These are phyloP conservation scores for Lasiodiplodia citricola DNA, from an alignment of 2,329 filamentous ascomycete genomes.

Conservation along the genomic window DNA sequence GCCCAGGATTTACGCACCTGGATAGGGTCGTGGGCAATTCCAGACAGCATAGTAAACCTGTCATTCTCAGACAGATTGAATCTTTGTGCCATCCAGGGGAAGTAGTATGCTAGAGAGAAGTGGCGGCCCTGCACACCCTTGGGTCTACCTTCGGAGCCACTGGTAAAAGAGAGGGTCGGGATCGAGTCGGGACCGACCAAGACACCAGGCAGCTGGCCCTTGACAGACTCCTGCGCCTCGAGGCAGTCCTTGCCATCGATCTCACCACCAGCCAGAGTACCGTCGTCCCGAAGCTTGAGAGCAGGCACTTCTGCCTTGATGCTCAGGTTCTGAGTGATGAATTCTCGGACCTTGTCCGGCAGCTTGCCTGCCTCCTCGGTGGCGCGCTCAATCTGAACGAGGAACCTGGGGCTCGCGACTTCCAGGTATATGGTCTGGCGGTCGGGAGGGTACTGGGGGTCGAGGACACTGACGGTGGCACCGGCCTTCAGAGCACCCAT, in stretches of 20 bases:
- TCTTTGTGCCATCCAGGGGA: slow-evolving; percentile 87
- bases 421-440: slow-evolving; percentile 84
- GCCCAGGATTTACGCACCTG: slow-evolving; percentile 38
- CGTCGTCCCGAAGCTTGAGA: slow-evolving; percentile 73
- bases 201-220: slow-evolving; percentile 68
- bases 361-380: slow-evolving; percentile 70
- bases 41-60: slow-evolving; percentile 81
- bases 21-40: slow-evolving; percentile 75
- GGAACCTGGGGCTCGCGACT: slow-evolving; percentile 73
- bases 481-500: slow-evolving; percentile 73
- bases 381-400: slow-evolving; percentile 76
- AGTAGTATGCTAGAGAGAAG: slow-evolving; percentile 84
- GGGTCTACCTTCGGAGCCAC: slow-evolving; percentile 76
- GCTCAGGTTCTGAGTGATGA: slow-evolving; percentile 73
- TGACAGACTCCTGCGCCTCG: slow-evolving; percentile 56
- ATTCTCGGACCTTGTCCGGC: slow-evolving; percentile 65
- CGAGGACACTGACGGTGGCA: slow-evolving; percentile 69
- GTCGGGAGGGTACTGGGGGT: slow-evolving; percentile 80
- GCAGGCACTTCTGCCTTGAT: slow-evolving; percentile 77
- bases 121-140: slow-evolving; percentile 90
- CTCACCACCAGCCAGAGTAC: slow-evolving; percentile 71
- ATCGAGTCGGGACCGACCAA: slow-evolving; percentile 85
- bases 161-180: slow-evolving; percentile 69
- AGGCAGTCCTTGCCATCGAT: slow-evolving; percentile 72
- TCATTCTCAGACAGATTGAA: slow-evolving; percentile 76